Conservation (phyloP, 1,284 basidiomycete species). For the Ceratorhiza oryzae-sativae region DNA sequence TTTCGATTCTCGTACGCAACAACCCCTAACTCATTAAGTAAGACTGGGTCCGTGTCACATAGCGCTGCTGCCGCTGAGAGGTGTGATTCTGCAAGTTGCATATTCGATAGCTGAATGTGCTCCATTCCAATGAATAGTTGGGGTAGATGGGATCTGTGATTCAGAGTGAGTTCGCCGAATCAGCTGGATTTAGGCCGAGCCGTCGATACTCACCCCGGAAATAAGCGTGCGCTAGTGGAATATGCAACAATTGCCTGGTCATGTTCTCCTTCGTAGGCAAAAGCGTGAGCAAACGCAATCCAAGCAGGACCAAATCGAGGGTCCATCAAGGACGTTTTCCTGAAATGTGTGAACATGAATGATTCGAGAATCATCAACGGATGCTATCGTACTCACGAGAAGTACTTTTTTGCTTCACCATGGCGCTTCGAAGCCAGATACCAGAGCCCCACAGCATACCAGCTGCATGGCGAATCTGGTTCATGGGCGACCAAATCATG, state of each 20-base stretch:
- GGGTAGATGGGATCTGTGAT: conserved; percentile 84
- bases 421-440: conserved; percentile 88
- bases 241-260: conserved; percentile 99
- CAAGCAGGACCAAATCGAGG: conserved; percentile 95
- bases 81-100: conserved; percentile 84
- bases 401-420: conserved; percentile 88
- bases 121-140: conserved; percentile 98
- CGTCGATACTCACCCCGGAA: conserved; percentile 77
- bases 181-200: neutral
- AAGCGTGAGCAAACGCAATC: conserved; percentile 98
- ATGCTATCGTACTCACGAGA: conserved; percentile 64
- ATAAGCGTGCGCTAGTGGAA: conserved; percentile 93
- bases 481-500: conserved; percentile 95
- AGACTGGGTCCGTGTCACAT: conserved; percentile 85
- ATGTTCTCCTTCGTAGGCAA: conserved; percentile 96
- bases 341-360: conserved; percentile 50
- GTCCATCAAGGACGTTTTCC: conserved; percentile 97
- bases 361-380: conserved; percentile 14
- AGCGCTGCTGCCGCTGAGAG: conserved; percentile 80
- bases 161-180: conserved; percentile 20
- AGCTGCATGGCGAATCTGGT: conserved; percentile 89
- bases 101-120: conserved; percentile 89
- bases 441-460: conserved; percentile 99
- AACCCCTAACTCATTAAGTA: conserved; percentile 92
- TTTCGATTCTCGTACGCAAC: conserved; percentile 87